A percentile compares a stretch with the other conserved stretches of the same genome.
These are phyloP conservation scores for Remersonia thermophila DNA, from an alignment of 2,329 filamentous ascomycete genomes.

Conservation along the genomic window DNA sequence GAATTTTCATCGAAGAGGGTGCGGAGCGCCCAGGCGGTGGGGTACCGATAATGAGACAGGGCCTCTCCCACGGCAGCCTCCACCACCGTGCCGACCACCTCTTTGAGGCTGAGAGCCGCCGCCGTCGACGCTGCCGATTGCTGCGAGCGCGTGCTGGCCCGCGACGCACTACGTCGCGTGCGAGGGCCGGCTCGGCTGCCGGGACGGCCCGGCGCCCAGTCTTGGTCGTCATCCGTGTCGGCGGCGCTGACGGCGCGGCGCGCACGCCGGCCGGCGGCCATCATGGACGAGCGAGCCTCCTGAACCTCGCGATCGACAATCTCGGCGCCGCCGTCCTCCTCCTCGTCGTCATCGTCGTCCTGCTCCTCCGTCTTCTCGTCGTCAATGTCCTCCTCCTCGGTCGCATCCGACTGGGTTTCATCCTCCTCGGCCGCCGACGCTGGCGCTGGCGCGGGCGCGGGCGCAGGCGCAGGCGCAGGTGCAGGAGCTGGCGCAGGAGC, in stretches of 20 bases:
- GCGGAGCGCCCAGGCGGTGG: constrained; percentile 49
- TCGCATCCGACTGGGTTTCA: constrained; percentile 18
- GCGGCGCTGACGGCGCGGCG: constrained; percentile 12
- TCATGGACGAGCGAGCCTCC: constrained; percentile 2
- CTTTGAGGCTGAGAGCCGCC: constrained; percentile 26
- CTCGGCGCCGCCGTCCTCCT: constrained; percentile 8
- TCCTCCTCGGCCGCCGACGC: constrained; percentile 18
- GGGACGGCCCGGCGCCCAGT: constrained; percentile 7
- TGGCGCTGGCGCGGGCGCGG: constrained; percentile 11
- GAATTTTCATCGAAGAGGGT: constrained; percentile 47
- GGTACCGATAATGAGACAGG: constrained; percentile 42
- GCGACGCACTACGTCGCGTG: constrained; percentile 14
- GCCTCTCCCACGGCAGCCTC: constrained; percentile 48
- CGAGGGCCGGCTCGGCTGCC: no score
- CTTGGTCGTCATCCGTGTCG: constrained; percentile 12
- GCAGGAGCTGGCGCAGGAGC: constrained; percentile 17
- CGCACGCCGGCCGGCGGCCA: constrained; percentile 7
- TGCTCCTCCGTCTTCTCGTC: constrained; percentile 14
- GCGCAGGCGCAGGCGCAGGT: no score
- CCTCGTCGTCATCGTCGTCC: constrained; percentile 6
- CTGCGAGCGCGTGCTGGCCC: constrained; percentile 13
- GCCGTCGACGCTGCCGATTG: constrained; percentile 14
- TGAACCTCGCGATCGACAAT: neutral
- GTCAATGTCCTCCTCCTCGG: constrained; percentile 13
- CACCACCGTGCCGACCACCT: constrained; percentile 39